Evolutionary conservation across 2,329 filamentous ascomycete species (phyloP).

Genomic region (Trichoderma sp.): DNA sequence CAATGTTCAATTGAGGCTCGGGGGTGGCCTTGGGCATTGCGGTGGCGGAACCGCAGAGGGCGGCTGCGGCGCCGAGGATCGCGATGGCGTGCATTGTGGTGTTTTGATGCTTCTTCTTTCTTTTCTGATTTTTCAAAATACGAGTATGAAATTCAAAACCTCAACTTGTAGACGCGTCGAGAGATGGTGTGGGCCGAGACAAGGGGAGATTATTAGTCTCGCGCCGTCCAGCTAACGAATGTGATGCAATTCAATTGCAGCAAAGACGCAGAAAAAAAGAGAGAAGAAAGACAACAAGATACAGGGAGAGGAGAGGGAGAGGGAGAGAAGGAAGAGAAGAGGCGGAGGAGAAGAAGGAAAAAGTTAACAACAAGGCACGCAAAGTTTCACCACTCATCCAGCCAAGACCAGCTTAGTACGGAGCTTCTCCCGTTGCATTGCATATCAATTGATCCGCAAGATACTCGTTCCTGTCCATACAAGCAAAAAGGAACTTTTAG

Average conservation of each 20-base stretch:
- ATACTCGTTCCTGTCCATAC: neutral
- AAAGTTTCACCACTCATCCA: constrained; percentile 1
- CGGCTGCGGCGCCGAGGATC: constrained; percentile 30
- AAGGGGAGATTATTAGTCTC: neutral
- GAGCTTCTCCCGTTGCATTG: neutral
- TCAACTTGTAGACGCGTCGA: neutral
- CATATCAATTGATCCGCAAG: neutral
- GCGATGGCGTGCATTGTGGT: constrained; percentile 34
- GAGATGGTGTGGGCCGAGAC: neutral
- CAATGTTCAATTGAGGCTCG: constrained; percentile 17
- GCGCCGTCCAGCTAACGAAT: neutral
- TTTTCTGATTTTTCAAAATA: neutral
- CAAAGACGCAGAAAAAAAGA: neutral
- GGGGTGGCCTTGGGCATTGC: constrained; percentile 31
- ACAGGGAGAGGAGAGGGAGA: neutral
- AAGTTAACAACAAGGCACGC: neutral
- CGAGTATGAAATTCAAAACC: neutral
- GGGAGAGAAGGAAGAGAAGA: neutral
- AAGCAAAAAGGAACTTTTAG: neutral
- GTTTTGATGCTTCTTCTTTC: neutral
- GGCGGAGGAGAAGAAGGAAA: neutral
- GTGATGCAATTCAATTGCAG: neutral
- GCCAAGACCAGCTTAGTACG: neutral
- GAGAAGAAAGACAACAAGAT: neutral
- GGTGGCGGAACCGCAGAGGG: constrained; percentile 29